Evolutionary conservation across 441 rosid species (phyloP).

Genomic region (Corymbia calophylla): DNA sequence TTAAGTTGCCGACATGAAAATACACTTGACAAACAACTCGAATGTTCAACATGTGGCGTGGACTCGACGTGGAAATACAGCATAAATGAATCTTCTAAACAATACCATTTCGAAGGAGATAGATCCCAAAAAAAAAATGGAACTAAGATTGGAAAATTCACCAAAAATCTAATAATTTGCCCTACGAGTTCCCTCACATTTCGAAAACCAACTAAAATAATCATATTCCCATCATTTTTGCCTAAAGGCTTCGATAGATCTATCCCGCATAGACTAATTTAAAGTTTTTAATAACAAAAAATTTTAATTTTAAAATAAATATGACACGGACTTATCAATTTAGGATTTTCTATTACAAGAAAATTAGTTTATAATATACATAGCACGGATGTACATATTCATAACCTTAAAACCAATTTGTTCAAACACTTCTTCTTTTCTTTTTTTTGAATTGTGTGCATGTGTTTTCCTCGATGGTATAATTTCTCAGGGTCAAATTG

Average conservation of each 20-base stretch:
- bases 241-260: rapidly evolving
- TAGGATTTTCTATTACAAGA: rapidly evolving
- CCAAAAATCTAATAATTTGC: neutral
- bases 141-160: neutral
- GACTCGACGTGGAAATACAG: neutral
- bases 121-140: too few species aligned
- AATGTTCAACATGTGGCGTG: rapidly evolving
- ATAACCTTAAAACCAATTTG: neutral
- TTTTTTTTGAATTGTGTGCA: neutral
- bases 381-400: rapidly evolving
- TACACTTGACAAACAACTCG: neutral
- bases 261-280: too few species aligned
- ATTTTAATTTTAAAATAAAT: too few species aligned
- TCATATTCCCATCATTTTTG: rapidly evolving
- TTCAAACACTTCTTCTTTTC: neutral
- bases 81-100: neutral
- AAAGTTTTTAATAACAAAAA: too few species aligned
- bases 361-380: rapidly evolving
- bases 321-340: rapidly evolving
- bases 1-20: neutral
- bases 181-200: neutral
- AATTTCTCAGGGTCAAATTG: neutral
- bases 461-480: neutral
- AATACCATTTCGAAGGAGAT: rapidly evolving
- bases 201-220: neutral